These are phyloP conservation scores for Suillus tomentosus DNA, from an alignment of 768 basidiomycete species.

Conservation along the genomic window DNA sequence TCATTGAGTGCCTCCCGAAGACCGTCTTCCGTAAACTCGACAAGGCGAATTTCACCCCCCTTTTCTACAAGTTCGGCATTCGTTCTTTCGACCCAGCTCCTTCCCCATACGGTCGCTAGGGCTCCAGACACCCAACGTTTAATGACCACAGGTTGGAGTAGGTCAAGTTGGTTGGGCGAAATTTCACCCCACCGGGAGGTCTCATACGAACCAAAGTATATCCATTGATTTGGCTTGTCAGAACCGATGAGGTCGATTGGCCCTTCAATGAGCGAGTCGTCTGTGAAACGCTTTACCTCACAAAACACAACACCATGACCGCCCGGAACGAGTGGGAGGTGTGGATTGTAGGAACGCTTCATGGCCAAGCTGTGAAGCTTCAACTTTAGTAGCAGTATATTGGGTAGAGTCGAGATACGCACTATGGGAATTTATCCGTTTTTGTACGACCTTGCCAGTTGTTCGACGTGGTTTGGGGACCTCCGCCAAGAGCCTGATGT, in stretches of 20 bases:
- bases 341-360: slow-evolving; percentile 20
- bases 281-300: not conserved
- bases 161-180: slow-evolving; percentile 13
- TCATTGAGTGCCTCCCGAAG: slow-evolving; percentile 19
- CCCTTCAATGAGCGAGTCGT: not conserved
- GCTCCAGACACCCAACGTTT: slow-evolving; percentile 15
- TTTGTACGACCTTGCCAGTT: slow-evolving; percentile 8
- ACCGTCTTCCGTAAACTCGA: slow-evolving; percentile 11
- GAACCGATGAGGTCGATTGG: slow-evolving; percentile 21
- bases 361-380: slow-evolving; percentile 12
- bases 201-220: slow-evolving; percentile 15
- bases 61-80: slow-evolving; percentile 9
- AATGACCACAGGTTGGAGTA: slow-evolving; percentile 14
- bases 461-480: not conserved
- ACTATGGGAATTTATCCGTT: slow-evolving; percentile 1
- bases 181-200: slow-evolving; percentile 18
- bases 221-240: slow-evolving; percentile 14
- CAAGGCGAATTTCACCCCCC: slow-evolving; percentile 3
- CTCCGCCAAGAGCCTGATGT: slow-evolving; percentile 4
- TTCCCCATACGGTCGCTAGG: slow-evolving; percentile 6
- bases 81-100: slow-evolving; percentile 3
- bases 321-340: slow-evolving; percentile 19
- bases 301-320: slow-evolving; percentile 22
- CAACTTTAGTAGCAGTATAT: not conserved
- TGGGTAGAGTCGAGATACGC: not conserved